These are phyloP conservation scores for Hyphodiscus sp. DNA, from an alignment of 2,329 filamentous ascomycete genomes.

Conservation along the genomic window DNA sequence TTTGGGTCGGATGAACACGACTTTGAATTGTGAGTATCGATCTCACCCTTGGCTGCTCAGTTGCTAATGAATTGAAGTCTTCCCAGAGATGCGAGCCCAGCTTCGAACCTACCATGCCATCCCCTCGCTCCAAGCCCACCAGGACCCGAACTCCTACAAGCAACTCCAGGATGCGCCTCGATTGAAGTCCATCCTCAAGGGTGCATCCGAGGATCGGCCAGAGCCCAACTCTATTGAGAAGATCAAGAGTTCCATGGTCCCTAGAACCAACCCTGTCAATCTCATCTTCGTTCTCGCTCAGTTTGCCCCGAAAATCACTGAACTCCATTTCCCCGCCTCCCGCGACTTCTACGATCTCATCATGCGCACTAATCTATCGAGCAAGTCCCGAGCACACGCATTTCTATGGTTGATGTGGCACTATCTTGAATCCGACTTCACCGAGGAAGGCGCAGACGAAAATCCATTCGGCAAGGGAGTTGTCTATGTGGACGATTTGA, in stretches of 20 bases:
- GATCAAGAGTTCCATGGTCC: slow-evolving; percentile 62
- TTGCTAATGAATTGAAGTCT: slow-evolving; percentile 56
- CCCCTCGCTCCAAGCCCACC: slow-evolving; percentile 87
- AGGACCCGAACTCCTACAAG: slow-evolving; percentile 95
- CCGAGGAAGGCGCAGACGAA: slow-evolving; percentile 74
- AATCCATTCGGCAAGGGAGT: slow-evolving; percentile 82
- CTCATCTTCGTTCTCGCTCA: slow-evolving; percentile 92
- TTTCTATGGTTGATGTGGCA: slow-evolving; percentile 99
- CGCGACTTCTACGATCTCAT: slow-evolving; percentile 95
- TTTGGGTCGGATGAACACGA: slow-evolving; percentile 97
- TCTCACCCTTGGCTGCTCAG: slow-evolving; percentile 2
- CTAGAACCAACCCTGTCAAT: slow-evolving; percentile 94
- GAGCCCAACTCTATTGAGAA: slow-evolving; percentile 81
- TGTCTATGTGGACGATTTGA: slow-evolving; percentile 57
- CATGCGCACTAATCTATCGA: slow-evolving; percentile 81
- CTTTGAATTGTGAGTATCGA: slow-evolving; percentile 72
- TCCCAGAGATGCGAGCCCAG: slow-evolving; percentile 98
- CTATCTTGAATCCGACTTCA: slow-evolving; percentile 94
- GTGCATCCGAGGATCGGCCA: slow-evolving; percentile 82
- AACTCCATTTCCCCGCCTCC: slow-evolving; percentile 78
- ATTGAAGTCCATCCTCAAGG: slow-evolving; percentile 94
- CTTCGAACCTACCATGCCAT: slow-evolving; percentile 97
- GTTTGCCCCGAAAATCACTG: slow-evolving; percentile 84
- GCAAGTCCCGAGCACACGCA: slow-evolving; percentile 73
- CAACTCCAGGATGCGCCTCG: slow-evolving; percentile 94